Conservation (phyloP, 495 filamentous ascomycete species). For the Aspergillus bertholletiae region DNA sequence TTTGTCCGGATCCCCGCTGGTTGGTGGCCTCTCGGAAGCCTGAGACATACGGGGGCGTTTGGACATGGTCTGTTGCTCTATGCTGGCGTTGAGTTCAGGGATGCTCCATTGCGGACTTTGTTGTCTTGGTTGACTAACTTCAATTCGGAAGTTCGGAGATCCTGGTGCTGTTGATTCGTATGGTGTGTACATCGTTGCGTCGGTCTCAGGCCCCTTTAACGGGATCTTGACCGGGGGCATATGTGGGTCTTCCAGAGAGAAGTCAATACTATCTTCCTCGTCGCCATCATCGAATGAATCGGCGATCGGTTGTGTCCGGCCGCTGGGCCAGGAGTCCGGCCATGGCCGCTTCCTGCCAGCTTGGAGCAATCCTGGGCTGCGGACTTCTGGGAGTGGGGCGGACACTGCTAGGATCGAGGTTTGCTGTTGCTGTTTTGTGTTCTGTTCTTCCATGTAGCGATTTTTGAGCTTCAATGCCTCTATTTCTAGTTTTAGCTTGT, state of each 20-base stretch:
- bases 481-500: constrained; percentile 43
- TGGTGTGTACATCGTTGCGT: constrained; percentile 1
- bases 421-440: constrained; percentile 7
- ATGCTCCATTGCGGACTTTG: constrained; percentile 6
- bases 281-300: constrained; percentile 38
- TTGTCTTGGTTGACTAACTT: constrained; percentile 10
- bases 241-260: constrained; percentile 18
- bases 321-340: constrained; percentile 28
- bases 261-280: constrained; percentile 28
- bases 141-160: constrained; percentile 16
- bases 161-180: constrained; percentile 4
- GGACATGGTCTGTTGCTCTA: constrained; percentile 16
- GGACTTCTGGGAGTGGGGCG: constrained; percentile 28
- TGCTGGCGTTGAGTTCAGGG: background rate
- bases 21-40: background rate
- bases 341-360: constrained; percentile 36
- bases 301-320: constrained; percentile 25
- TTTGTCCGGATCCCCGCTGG: constrained; percentile 13
- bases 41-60: constrained; percentile 35
- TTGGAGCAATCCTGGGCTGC: constrained; percentile 38
- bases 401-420: constrained; percentile 3
- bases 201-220: constrained; percentile 17
- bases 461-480: constrained; percentile 43
- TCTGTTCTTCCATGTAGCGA: constrained; percentile 34
- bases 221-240: constrained; percentile 25